phyloP scores from a whole-genome alignment of 2,329 filamentous ascomycete genomes.

The Penicillium sp. region DNA sequence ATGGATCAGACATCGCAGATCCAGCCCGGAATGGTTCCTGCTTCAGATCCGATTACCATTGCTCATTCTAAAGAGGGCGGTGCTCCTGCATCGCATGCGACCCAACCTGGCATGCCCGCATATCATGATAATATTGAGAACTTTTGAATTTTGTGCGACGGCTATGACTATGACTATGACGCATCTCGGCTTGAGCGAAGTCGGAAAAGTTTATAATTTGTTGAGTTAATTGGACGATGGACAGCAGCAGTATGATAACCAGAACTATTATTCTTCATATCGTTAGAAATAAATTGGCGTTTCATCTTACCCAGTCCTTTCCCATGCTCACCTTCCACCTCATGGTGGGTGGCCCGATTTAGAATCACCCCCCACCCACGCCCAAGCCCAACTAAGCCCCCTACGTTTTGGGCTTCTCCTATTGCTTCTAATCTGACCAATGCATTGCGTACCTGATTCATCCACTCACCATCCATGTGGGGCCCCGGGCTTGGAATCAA shows the following conservation, averaged over 20 bases:
- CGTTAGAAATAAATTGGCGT: constrained; percentile 15
- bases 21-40: constrained; percentile 11
- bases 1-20: constrained; percentile 13
- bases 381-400: not conserved
- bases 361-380: constrained; percentile 14
- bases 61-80: constrained; percentile 25
- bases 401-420: not conserved
- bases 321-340: constrained; percentile 8
- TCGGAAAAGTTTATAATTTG: constrained; percentile 15
- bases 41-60: constrained; percentile 17
- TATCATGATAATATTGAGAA: constrained; percentile 12
- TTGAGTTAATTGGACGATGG: constrained; percentile 2
- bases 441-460: constrained; percentile 13
- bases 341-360: constrained; percentile 23
- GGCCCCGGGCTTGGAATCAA: constrained; percentile 2
- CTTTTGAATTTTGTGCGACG: constrained; percentile 17
- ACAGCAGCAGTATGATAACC: constrained; percentile 6
- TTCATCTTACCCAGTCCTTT: not conserved
- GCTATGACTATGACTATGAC: constrained; percentile 1
- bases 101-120: constrained; percentile 21
- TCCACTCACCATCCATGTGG: constrained; percentile 15
- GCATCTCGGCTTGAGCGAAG: constrained; percentile 3
- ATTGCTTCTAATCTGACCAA: constrained; percentile 8
- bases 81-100: constrained; percentile 19
- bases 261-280: constrained; percentile 5